Conservation (phyloP, 2,329 filamentous ascomycete genomes). For the Pestalotiopsis sp. region DNA sequence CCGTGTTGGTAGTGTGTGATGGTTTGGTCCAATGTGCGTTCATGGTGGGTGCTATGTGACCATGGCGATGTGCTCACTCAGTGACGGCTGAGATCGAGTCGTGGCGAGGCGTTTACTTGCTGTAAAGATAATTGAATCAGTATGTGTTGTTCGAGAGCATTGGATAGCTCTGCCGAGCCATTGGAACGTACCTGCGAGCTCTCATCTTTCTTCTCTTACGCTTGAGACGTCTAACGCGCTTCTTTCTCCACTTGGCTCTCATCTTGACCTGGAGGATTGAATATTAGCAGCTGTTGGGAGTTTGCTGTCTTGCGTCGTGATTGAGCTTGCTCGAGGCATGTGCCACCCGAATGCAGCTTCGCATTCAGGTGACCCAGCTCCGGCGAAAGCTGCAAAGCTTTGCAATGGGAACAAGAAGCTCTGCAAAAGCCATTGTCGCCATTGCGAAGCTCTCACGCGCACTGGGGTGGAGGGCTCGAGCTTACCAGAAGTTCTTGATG, state of each 20-base stretch:
- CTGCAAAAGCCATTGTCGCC: neutral
- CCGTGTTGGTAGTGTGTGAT: neutral
- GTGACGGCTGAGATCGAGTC: slow-evolving; percentile 33
- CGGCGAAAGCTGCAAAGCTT: neutral
- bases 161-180: neutral
- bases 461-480: neutral
- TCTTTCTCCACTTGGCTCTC: slow-evolving; percentile 99
- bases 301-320: neutral
- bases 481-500: slow-evolving; percentile 8
- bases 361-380: neutral
- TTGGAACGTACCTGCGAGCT: slow-evolving; percentile 79
- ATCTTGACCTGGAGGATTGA: slow-evolving; percentile 45
- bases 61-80: slow-evolving; percentile 9
- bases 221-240: slow-evolving; percentile 96
- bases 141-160: neutral
- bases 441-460: neutral
- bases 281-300: slow-evolving; percentile 2
- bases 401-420: neutral
- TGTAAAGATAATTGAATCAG: slow-evolving; percentile 14
- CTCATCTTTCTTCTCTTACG: slow-evolving; percentile 99
- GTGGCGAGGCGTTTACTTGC: slow-evolving; percentile 38
- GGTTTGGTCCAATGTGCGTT: neutral
- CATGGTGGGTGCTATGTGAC: slow-evolving; percentile 10
- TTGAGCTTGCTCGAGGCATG: neutral
- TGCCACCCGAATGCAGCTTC: neutral